Base-by-base conservation (phyloP, 495 filamentous ascomycete genomes). In the Aspergillus nidulans region DNA sequence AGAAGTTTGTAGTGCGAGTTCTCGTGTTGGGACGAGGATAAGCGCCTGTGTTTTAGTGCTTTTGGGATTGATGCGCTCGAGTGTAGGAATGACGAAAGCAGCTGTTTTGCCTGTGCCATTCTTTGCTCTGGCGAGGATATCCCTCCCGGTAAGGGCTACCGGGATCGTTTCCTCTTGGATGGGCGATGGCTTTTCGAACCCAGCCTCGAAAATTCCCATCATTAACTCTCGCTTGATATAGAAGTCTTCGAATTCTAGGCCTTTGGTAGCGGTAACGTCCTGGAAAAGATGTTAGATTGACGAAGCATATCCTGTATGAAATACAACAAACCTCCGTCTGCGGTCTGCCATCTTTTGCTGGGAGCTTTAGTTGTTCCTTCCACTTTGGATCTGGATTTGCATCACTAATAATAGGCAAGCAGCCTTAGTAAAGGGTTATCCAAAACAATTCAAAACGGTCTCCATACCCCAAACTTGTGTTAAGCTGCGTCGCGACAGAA, bases 101-200 rank as follows among this genome's bases (percentile, higher is more conserved):
- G 92, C 94, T 7, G 94, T 99, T 76, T 99, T 99, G 53, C 94
- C 94, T 13, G 94, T 99, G 36, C 94, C 94, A 63, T 99, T 99
- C 72, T 99, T 99, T 53, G 94, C 94, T 66, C 94, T 85, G 36
- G 94, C 94, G 50, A 99, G 79, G 56, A 99, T 92, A 69, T 99
- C 95, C 73, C 91, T 82, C 46, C 92, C 92, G 16, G 92, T 95
- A 36, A 99, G 81, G 18, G 92, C 94, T 54, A 97, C 92, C 19
- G 94, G 94, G 66, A 99, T 97, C 36, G 92, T 88, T 72, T 96
- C 94, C 85, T 99, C 94, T 82, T 99, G 94, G 59, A 99, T 97
- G 15, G 94, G 94, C 43, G 94, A 99, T 2, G 94, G 94, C 72
- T 95, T 97, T 66, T 99, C 94, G 71, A 96, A 99, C 47, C 94